phyloP scores from a whole-genome alignment of 768 basidiomycete species.

The Suillus tomentosus region DNA sequence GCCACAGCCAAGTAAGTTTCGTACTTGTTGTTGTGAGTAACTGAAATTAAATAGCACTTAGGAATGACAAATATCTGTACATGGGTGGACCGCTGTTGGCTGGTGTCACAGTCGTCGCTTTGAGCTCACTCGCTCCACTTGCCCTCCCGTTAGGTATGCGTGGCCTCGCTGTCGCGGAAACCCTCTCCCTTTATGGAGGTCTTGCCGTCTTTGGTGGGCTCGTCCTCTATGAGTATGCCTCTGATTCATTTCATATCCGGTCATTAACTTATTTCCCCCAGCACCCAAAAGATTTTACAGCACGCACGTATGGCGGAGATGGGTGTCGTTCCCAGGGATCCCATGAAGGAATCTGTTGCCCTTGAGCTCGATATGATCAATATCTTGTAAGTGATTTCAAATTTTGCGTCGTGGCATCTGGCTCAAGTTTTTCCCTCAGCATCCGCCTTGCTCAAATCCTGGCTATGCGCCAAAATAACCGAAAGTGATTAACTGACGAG shows the following conservation, averaged over 20 bases:
- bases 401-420: background rate
- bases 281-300: conserved; percentile 83
- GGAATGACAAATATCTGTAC: conserved; percentile 81
- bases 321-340: conserved; percentile 68
- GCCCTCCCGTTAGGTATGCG: conserved; percentile 83
- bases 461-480: conserved; percentile 60
- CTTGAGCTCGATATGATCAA: conserved; percentile 89
- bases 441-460: conserved; percentile 82
- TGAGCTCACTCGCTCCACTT: conserved; percentile 87
- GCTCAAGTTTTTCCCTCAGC: conserved; percentile 39
- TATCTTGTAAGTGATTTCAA: conserved; percentile 63
- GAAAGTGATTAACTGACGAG: conserved; percentile 41
- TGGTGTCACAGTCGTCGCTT: conserved; percentile 85
- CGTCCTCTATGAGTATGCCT: conserved; percentile 81
- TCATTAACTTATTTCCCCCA: conserved; percentile 26
- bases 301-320: conserved; percentile 74
- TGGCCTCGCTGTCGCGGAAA: conserved; percentile 72
- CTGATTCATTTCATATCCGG: background rate
- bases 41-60: conserved; percentile 20
- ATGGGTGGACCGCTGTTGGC: conserved; percentile 88
- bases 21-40: background rate
- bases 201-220: conserved; percentile 87
- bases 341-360: conserved; percentile 75
- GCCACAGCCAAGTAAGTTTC: conserved; percentile 75
- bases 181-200: conserved; percentile 84